Evolutionary conservation across 192 early-diverging fungal species (phyloP), one percentile per base, ranked within the genome.

Genomic region (Coemansia sp.): DNA sequence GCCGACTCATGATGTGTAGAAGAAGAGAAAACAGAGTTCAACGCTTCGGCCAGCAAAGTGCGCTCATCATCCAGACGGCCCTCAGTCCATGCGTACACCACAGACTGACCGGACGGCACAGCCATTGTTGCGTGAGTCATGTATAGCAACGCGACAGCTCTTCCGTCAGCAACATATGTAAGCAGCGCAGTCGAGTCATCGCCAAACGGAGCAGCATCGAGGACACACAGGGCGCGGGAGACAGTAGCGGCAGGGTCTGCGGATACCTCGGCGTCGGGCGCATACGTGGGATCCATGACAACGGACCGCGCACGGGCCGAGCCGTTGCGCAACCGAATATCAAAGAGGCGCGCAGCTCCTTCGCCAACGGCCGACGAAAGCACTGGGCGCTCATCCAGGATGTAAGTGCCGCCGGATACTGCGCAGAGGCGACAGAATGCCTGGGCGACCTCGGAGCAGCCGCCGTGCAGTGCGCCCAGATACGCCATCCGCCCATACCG

Each of bases 401-500:
- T 91, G 65, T 96, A 98, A 11, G 88, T 90, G 16, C 96, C 95
- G 32, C 94, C 94, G 69, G 92, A 88, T 1, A 98, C 96, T 8
- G 96, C 96, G 45, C 90, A 93, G 6, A 90, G 73, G 61, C 95
- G 87, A 78, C 94, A 95, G 76, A 97, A 96, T 7, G 93, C 89
- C 75, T 98, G 96, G 1, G 91, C 84, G 13, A 96, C 82, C 76
- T 98, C 95, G 46, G 92, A 94, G 6, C 90, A 91, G 37, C 89
- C 91, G 26, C 96, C 96, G 78, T 98, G 95, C 55, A 95, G 79
- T 4, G 90, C 87, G 51, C 88, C 87, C 18, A 98, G 71, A 64
- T 92, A 95, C 8, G 92, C 88, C 59, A 90, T 91, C 37, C 85
- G 85, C 26, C 95, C 94, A 74, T 88, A 98, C 7, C 92, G 86